Conservation (phyloP, 148 eudicot species). For the Rhododendron henanense region DNA sequence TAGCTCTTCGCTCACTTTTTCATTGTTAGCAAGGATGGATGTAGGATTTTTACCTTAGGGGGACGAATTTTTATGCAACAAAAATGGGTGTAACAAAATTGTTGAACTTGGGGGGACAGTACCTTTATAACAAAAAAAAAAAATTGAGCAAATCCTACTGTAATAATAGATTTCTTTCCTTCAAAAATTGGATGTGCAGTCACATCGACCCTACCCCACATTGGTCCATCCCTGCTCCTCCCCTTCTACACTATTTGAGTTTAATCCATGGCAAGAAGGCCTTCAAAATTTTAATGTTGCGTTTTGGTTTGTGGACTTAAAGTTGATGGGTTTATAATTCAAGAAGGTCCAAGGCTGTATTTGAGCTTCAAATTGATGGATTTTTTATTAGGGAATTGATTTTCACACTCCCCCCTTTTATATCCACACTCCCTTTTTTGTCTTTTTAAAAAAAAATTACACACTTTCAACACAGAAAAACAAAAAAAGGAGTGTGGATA, state of each 20-base stretch:
- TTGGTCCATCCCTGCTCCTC: not conserved
- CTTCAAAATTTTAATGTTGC: not conserved
- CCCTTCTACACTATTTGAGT: not conserved
- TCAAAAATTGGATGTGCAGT: not conserved
- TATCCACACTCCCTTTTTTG: too few relatives aligned
- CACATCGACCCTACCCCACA: not conserved
- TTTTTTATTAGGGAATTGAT: not conserved
- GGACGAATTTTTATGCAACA: not conserved
- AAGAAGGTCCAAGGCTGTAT: not conserved
- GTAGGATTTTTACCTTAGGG: not conserved
- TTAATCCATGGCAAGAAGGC: not conserved
- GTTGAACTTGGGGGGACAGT: not conserved
- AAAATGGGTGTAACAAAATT: not conserved
- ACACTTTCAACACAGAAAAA: too few relatives aligned
- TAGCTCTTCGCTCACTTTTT: not conserved
- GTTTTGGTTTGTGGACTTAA: not conserved
- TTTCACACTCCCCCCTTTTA: too few relatives aligned
- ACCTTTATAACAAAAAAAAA: not conserved
- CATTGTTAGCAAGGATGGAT: not conserved
- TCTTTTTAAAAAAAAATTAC: too few relatives aligned
- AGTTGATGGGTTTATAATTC: not conserved
- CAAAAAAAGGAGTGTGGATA: too few relatives aligned
- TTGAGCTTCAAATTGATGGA: not conserved
- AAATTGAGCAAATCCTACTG: not conserved
- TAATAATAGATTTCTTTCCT: not conserved